phyloP scores from a whole-genome alignment of 208 protist species.

The Leishmania braziliensis region DNA sequence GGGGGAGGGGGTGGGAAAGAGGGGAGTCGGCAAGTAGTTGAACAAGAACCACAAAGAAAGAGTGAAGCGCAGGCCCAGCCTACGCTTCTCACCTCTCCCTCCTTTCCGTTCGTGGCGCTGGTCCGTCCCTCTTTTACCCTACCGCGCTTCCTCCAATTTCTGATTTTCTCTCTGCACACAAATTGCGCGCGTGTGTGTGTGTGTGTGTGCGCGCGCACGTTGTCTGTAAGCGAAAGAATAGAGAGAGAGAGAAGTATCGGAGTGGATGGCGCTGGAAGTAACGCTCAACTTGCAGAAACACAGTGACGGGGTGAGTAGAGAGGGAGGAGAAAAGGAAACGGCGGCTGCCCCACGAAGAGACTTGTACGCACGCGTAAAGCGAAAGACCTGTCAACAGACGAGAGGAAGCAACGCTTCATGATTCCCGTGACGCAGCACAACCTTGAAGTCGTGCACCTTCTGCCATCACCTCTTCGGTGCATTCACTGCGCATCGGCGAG shows the following conservation, averaged over 20 bases:
- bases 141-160: neutral
- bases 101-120: neutral
- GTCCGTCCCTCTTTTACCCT: too few species aligned
- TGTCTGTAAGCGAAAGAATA: neutral
- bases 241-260: neutral
- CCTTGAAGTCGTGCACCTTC: neutral
- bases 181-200: neutral
- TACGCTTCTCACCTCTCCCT: neutral
- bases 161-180: neutral
- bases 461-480: neutral
- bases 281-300: neutral
- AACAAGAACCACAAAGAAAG: neutral
- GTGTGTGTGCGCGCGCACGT: neutral
- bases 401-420: neutral
- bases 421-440: neutral
- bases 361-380: neutral
- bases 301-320: neutral
- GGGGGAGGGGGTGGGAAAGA: neutral
- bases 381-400: neutral
- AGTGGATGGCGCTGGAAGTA: neutral
- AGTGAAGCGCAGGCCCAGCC: too few species aligned
- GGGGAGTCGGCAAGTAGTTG: too few species aligned
- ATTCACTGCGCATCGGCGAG: slow-evolving; percentile 1
- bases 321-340: neutral
- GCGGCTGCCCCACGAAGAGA: neutral